Percentiles rank a stretch among this genome's conserved stretches.
These are phyloP conservation scores for Harrya chromipes DNA, from an alignment of 768 basidiomycete genomes.

Conservation along the genomic window DNA sequence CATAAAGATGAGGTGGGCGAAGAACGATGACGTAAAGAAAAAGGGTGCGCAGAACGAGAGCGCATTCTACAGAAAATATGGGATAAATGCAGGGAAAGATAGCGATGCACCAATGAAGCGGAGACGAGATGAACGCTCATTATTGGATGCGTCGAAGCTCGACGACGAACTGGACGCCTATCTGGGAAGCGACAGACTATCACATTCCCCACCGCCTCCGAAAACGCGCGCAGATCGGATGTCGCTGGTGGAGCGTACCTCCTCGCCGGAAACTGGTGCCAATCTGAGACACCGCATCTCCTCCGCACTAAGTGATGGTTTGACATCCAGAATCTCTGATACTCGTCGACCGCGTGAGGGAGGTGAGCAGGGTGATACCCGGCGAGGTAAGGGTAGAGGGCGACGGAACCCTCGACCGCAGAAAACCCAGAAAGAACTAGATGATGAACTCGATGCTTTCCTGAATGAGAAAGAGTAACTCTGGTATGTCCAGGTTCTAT, in stretches of 20 bases:
- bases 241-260: conserved; percentile 56
- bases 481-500: conserved; percentile 6
- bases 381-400: conserved; percentile 31
- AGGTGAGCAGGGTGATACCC: conserved; percentile 25
- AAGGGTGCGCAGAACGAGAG: conserved; percentile 69
- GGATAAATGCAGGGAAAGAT: conserved; percentile 61
- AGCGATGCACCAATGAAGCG: conserved; percentile 37
- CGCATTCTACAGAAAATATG: conserved; percentile 77
- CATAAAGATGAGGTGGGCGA: conserved; percentile 77
- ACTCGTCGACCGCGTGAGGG: conserved; percentile 19
- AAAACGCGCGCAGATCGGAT: conserved; percentile 71
- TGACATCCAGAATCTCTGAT: conserved; percentile 18
- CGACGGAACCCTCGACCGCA: conserved; percentile 42
- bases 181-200: conserved; percentile 45
- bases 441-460: conserved; percentile 82
- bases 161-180: conserved; percentile 73
- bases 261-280: conserved; percentile 39
- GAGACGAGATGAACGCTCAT: conserved; percentile 33
- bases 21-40: conserved; percentile 69
- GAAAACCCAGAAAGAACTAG: conserved; percentile 73
- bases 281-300: conserved; percentile 46
- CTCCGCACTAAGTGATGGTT: conserved; percentile 30
- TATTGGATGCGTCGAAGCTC: conserved; percentile 41
- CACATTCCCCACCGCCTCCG: conserved; percentile 49
- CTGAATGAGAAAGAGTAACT: conserved; percentile 47